Base-by-base conservation (phyloP, 2,329 filamentous ascomycete genomes). In the Ceratocystis harringtonii region DNA sequence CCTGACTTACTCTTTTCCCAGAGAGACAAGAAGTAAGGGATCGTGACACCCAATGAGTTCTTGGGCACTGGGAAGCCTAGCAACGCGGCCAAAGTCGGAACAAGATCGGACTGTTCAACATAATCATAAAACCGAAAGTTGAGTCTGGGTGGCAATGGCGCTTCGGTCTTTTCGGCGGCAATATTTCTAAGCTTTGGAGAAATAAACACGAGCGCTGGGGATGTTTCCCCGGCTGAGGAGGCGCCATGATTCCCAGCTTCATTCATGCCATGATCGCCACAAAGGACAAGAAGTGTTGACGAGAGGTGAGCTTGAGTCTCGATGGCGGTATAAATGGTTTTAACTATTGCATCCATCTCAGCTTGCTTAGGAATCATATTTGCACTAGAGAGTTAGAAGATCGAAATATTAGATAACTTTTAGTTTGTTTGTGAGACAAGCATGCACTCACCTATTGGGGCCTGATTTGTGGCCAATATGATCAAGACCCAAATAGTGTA, bases 231-330 rank as follows among this genome's bases (percentile, higher is more conserved):
- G 1, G 90, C 84, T 0, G 92, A 92, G 8, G 92, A 96, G 48
- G 92, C 94, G 36, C 94, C 94, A 73, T 99, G 94, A 70, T 97
- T 97, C 1, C 94, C 94, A 22, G 90, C 94, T 70, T 97, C 92
- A 70, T 97, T 99, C 94, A 99, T 99, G n/a, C 94, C 94, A 73
- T 99, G 94, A 71, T 99, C 95, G 65, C 94, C 94, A 66, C 87
- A 90, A 5, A 99, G 76, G 2, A 99, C 85, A 58, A 99, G 81
- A 1, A 99, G 77, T 0, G 92, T 91, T 3, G 88, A 88, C 41
- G 83, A 73, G 0, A 96, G 83, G 73, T 96, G 87, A 1, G 81
- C 73, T 65, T 88, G 77, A 3, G 80, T 80, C 71, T 88, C 81
- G 69, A 99, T 88, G 5, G 89, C 87, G 12, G 80, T 77, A 72